Conservation (phyloP, 345 rosid genomes). For the Heritiera littoralis region DNA sequence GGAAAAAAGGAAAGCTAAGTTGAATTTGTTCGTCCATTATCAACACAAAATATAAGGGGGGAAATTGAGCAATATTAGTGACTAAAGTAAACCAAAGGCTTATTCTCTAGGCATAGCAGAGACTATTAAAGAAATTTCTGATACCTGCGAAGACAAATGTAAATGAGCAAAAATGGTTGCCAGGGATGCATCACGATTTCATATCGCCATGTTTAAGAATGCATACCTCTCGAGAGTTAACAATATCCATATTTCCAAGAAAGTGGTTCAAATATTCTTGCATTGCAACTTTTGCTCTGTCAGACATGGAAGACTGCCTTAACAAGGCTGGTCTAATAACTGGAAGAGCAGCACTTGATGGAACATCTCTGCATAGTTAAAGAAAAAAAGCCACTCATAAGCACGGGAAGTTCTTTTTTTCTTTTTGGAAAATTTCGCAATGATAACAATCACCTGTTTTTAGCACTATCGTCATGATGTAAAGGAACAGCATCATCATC, state of each 20-base stretch:
- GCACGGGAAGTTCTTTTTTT: constrained; percentile 5
- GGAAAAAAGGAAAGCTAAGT: not conserved
- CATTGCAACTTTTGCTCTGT: constrained; percentile 93
- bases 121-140: not conserved
- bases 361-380: constrained; percentile 75
- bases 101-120: not conserved
- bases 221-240: constrained; percentile 89
- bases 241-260: constrained; percentile 92
- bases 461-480: constrained; percentile 75
- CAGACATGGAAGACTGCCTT: constrained; percentile 89
- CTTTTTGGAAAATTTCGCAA: not conserved
- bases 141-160: constrained; percentile 4
- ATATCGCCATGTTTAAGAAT: constrained; percentile 10
- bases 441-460: constrained; percentile 57
- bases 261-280: constrained; percentile 90
- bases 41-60: not conserved
- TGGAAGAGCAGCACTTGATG: constrained; percentile 94
- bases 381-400: constrained; percentile 26
- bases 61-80: not conserved
- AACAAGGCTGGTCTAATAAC: constrained; percentile 90
- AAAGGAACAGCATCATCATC: constrained; percentile 69
- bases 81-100: not conserved
- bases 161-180: constrained; percentile 13
- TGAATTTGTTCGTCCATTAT: not conserved
- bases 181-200: not conserved